Evolutionary conservation across 2,329 filamentous ascomycete genomes (phyloP), one percentile per base, ranked within the genome.

Genomic region (Cadophora malorum): DNA sequence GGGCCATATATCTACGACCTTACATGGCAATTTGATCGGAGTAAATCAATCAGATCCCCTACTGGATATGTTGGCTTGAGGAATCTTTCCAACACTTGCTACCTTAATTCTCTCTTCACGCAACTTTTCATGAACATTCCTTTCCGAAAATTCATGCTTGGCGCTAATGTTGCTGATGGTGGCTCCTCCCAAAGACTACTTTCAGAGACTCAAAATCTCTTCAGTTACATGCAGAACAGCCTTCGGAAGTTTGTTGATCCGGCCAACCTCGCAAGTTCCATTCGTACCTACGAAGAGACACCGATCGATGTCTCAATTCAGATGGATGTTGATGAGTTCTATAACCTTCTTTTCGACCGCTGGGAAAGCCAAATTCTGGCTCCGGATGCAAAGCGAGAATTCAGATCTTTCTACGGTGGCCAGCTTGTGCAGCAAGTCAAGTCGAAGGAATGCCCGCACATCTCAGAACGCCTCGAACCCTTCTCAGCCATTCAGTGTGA

Each of bases 241-340:
- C 90, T 90, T 72, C 85, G 86, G 45, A 91, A 91, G 72, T 90
- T 83, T 67, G 85, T 94, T 23, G 92, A 96, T 70, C 92, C 96
- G 0, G 83, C 85, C 62, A 83, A 83, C 1, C 89, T 96, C 70
- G 91, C 96, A 16, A 84, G 84, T 41, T 90, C 88, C 50, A 93
- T 98, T 75, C 90, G 88, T 73, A 95, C 91, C 0, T 95, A 94
- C 67, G 93, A 97, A 45, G 91, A 94, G 67, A 86, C 89, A 1
- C 84, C 87, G 19, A 96, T 99, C 70, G 94, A 98, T 78, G 90
- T 96, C 31, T 88, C 90, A 66, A 88, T 92, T 68, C 96, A 99
- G 79, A 98, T 99, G 93, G 96, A 99, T 77, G 96, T 97, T 5
- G 96, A 98, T 74, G 94, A 97, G 78, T 99, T 98, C 78, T 98